These are phyloP conservation scores for Phytophthora citrophthora DNA, from an alignment of 352 stramenopile genomes.

Conservation along the genomic window DNA sequence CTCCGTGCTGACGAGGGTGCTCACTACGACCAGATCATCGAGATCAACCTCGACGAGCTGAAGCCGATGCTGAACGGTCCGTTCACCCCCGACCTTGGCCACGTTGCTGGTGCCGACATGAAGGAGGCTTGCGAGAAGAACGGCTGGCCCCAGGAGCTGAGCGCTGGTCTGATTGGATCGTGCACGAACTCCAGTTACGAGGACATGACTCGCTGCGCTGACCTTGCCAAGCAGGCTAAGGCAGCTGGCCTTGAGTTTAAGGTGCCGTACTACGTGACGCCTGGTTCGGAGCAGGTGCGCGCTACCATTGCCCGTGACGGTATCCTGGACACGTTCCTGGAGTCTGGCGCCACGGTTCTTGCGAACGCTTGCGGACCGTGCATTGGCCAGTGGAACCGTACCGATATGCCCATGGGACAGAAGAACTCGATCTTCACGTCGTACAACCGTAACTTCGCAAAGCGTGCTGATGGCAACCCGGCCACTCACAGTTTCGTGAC, in stretches of 20 bases:
- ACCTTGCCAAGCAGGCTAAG: conserved; percentile 88
- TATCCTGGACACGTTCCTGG: conserved; percentile 90
- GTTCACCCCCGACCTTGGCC: conserved; percentile 92
- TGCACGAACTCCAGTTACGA: conserved; percentile 97
- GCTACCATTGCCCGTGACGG: conserved; percentile 93
- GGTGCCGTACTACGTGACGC: conserved; percentile 93
- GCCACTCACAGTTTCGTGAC: conserved; percentile 94
- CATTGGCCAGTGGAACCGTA: conserved; percentile 96
- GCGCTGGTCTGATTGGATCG: conserved; percentile 92
- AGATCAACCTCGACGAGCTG: conserved; percentile 92
- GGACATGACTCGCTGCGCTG: conserved; percentile 92
- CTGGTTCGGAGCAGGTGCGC: conserved; percentile 93
- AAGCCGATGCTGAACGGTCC: conserved; percentile 93
- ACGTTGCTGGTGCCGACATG: conserved; percentile 79
- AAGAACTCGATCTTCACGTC: conserved; percentile 96
- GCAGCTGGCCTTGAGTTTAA: conserved; percentile 91
- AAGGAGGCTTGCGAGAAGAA: conserved; percentile 83
- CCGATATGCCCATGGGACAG: conserved; percentile 82
- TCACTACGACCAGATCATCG: conserved; percentile 94
- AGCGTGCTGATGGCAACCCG: conserved; percentile 94
- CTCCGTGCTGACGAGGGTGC: conserved; percentile 90
- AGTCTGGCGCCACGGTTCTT: conserved; percentile 89
- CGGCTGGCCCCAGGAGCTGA: conserved; percentile 90
- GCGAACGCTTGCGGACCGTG: conserved; percentile 94
- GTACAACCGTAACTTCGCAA: conserved; percentile 96